Evolutionary conservation across 2,329 filamentous ascomycete genomes (phyloP).

Genomic region (Sphaerostilbella broomeana): DNA sequence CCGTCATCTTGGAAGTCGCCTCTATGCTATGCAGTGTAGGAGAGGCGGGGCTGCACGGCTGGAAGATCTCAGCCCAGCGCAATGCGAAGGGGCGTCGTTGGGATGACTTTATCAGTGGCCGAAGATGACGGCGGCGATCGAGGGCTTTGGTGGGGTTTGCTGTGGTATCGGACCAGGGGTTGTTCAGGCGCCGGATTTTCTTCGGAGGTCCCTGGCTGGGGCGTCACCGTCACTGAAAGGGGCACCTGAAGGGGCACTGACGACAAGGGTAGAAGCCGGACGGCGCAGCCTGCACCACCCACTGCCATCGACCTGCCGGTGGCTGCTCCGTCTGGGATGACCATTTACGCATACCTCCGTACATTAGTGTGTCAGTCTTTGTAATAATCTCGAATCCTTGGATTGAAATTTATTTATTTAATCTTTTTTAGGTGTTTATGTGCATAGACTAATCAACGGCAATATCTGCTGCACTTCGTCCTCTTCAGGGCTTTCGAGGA

Average conservation of each 20-base stretch:
- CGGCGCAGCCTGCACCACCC: too few species aligned
- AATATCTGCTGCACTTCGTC: too few species aligned
- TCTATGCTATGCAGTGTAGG: conserved; percentile 20
- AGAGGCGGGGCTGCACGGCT: conserved; percentile 17
- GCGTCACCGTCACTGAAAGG: background rate
- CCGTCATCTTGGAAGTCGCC: conserved; percentile 27
- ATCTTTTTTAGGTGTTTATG: too few species aligned
- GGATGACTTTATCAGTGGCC: conserved; percentile 12
- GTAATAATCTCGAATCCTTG: too few species aligned
- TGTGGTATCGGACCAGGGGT: conserved; percentile 8
- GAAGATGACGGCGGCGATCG: conserved; percentile 14
- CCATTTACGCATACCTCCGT: too few species aligned
- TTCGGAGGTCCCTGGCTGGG: conserved; percentile 11
- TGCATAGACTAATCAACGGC: too few species aligned
- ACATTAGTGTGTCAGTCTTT: too few species aligned
- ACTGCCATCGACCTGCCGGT: too few species aligned
- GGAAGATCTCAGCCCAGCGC: conserved; percentile 10
- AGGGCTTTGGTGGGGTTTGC: conserved; percentile 17
- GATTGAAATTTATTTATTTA: too few species aligned
- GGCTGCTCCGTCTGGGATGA: too few species aligned
- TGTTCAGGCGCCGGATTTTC: conserved; percentile 14
- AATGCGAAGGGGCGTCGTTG: conserved; percentile 8
- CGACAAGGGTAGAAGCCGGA: background rate
- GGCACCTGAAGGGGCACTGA: background rate
- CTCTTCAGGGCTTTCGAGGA: too few species aligned